These are phyloP conservation scores for Trametes elegans DNA, from an alignment of 768 basidiomycete genomes.

Conservation along the genomic window DNA sequence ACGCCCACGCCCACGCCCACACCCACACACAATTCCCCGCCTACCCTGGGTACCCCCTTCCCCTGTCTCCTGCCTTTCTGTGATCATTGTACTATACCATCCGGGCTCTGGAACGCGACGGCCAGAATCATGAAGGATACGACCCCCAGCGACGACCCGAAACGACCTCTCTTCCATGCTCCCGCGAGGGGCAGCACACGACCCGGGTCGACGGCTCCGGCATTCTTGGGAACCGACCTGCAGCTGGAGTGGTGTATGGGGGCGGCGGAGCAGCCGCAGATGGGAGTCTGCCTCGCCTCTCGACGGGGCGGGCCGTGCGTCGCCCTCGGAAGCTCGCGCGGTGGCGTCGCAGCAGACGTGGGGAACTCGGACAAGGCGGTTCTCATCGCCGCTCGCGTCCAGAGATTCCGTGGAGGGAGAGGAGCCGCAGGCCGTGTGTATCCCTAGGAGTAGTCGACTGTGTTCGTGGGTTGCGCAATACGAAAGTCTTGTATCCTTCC, in stretches of 20 bases:
- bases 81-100: constrained; percentile 16
- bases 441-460: constrained; percentile 13
- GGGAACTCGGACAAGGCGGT: too few species aligned
- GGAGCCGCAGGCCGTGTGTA: constrained; percentile 13
- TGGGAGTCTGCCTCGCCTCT: constrained; percentile 8
- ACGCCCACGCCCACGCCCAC: constrained; percentile 1
- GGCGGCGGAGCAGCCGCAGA: not conserved
- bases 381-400: not conserved
- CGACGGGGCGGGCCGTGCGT: constrained; percentile 14
- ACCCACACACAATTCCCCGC: not conserved
- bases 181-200: constrained; percentile 8
- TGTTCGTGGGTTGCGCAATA: constrained; percentile 10
- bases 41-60: not conserved
- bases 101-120: constrained; percentile 22
- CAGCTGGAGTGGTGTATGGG: not conserved
- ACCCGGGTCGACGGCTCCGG: not conserved
- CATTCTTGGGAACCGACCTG: constrained; percentile 7
- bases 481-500: constrained; percentile 19
- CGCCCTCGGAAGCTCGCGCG: not conserved
- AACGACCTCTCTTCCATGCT: constrained; percentile 7
- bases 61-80: not conserved
- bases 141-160: constrained; percentile 15
- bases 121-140: constrained; percentile 22
- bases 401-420: not conserved
- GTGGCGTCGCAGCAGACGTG: not conserved